Evolutionary conservation across 129 eudicot genomes (phyloP).

Genomic region (Chrysanthemum seticuspe): DNA sequence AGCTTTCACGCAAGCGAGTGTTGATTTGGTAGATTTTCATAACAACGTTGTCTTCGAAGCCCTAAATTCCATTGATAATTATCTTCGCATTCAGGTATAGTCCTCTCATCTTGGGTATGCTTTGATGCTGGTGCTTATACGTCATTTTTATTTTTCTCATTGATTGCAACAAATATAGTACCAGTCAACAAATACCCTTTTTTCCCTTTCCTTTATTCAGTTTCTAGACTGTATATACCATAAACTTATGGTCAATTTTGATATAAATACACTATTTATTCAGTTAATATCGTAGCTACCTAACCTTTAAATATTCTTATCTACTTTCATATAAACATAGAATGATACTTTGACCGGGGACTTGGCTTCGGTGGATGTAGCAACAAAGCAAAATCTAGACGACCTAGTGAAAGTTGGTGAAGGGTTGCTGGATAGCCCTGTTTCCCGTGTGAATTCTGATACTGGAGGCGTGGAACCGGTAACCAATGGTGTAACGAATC

Average conservation of each 20-base stretch:
- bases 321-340: conserved; percentile 12
- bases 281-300: no score
- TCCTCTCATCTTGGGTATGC: neutral
- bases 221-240: no score
- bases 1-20: conserved; percentile 35
- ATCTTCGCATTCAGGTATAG: conserved; percentile 52
- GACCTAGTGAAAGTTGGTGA: conserved; percentile 38
- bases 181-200: no score
- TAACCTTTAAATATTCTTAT: no score
- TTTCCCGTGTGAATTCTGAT: conserved; percentile 33
- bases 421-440: conserved; percentile 39
- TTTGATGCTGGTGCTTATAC: neutral
- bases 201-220: no score
- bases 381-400: conserved; percentile 43
- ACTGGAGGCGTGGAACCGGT: conserved; percentile 30
- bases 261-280: no score
- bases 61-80: conserved; percentile 24
- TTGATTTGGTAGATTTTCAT: conserved; percentile 48
- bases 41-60: conserved; percentile 37
- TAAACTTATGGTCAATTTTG: no score
- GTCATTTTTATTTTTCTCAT: no score
- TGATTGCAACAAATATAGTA: no score
- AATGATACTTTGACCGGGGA: conserved; percentile 47
- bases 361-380: conserved; percentile 24
- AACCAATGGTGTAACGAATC: conserved; percentile 36